A percentile compares a stretch with the other conserved stretches of the same genome.
phyloP scores from a whole-genome alignment of 225 moss, liverwort and hornwort species.

The Physcomitrellopsis africana region DNA sequence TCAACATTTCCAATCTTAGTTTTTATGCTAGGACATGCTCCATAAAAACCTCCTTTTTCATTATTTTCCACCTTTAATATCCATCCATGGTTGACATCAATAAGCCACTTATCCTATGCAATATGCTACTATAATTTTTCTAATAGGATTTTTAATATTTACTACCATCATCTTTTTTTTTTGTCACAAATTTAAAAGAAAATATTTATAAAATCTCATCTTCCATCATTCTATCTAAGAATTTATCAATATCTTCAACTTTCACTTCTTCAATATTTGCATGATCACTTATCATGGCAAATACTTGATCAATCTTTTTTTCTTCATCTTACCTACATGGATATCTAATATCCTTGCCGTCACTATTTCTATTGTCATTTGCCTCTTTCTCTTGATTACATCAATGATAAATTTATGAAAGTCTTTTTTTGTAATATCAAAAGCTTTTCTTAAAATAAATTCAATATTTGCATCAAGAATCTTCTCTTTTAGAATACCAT shows the following conservation, averaged over 20 bases:
- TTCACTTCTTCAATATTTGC: background rate
- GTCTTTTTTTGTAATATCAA: background rate
- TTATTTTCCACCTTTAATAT: constrained; percentile 5
- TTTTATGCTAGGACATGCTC: too few species aligned
- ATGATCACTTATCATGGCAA: background rate
- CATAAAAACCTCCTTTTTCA: constrained; percentile 6
- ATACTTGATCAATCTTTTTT: constrained; percentile 3
- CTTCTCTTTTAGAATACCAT: too few species aligned
- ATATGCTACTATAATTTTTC: background rate
- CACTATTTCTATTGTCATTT: constrained; percentile 1
- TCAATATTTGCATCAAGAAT: too few species aligned
- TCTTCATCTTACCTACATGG: constrained; percentile 4
- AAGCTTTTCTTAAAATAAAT: background rate
- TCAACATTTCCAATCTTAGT: constrained; percentile 3
- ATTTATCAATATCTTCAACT: constrained; percentile 5
- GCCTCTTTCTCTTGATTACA: too few species aligned
- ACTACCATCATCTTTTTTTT: background rate
- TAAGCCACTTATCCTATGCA: background rate
- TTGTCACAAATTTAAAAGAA: background rate
- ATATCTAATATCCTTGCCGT: constrained; percentile 3
- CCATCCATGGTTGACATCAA: constrained; percentile 13
- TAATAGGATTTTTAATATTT: too few species aligned
- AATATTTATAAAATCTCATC: too few species aligned
- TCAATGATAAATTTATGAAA: too few species aligned
- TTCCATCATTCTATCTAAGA: background rate